A percentile compares a stretch with the other conserved stretches of the same genome.
Conservation (phyloP, 805 yeast species). For the Wickerhamomyces chaumierensis region DNA sequence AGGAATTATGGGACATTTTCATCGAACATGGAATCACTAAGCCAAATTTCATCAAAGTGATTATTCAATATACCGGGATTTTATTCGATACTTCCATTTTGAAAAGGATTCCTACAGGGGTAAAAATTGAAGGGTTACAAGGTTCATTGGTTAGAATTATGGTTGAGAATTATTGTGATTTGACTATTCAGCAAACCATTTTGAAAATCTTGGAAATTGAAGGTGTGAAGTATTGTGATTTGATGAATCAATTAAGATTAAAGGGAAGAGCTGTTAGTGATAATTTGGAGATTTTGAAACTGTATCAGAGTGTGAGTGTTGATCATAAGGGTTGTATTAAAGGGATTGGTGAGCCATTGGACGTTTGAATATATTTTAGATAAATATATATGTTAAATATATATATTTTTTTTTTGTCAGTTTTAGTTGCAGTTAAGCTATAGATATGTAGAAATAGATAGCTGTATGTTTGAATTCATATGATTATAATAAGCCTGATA, state of each 20-base stretch:
- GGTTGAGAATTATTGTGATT: constrained; percentile 46
- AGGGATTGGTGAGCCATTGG: background rate
- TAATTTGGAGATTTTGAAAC: background rate
- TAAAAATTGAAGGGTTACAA: constrained; percentile 56
- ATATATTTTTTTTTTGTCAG: too few species aligned
- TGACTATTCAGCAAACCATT: constrained; percentile 43
- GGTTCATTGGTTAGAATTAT: constrained; percentile 50
- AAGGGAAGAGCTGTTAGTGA: constrained; percentile 16
- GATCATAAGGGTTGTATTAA: background rate
- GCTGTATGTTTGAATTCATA: too few species aligned
- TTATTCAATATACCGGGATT: constrained; percentile 59
- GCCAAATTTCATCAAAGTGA: constrained; percentile 66
- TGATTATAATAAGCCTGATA: too few species aligned
- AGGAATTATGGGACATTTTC: constrained; percentile 72
- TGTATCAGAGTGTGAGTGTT: background rate
- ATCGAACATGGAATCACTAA: constrained; percentile 58
- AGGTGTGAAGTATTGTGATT: constrained; percentile 26
- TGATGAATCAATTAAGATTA: constrained; percentile 20
- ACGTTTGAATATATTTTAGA: too few species aligned
- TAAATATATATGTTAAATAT: too few species aligned
- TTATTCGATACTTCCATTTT: constrained; percentile 60
- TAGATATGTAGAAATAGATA: too few species aligned
- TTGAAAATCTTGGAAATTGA: constrained; percentile 43
- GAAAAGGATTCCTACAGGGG: constrained; percentile 46
- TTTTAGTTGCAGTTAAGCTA: too few species aligned